Evolutionary conservation across 257 asterid genomes (phyloP).

Genomic region (Penstemon eatonii): DNA sequence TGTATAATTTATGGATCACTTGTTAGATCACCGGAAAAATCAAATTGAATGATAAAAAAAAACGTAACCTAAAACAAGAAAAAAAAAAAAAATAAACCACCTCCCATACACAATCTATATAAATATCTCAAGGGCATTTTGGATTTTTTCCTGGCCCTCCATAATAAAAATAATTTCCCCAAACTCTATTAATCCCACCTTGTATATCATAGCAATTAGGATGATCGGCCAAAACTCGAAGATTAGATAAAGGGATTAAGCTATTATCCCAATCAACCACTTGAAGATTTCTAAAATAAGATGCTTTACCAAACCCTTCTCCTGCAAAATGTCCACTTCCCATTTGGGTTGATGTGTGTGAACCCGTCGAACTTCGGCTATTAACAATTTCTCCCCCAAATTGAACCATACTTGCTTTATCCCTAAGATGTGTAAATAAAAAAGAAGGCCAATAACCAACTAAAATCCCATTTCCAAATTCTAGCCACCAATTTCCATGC

Average conservation of each 20-base stretch:
- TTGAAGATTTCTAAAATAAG: slow-evolving; percentile 54
- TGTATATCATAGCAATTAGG: slow-evolving; percentile 51
- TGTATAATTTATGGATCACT: slow-evolving; percentile 41
- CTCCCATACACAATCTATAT: neutral
- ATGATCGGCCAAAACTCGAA: slow-evolving; percentile 52
- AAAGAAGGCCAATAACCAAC: slow-evolving; percentile 67
- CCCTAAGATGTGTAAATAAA: slow-evolving; percentile 48
- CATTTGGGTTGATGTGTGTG: slow-evolving; percentile 56
- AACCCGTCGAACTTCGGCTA: slow-evolving; percentile 30
- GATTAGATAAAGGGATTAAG: slow-evolving; percentile 49
- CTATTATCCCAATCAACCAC: slow-evolving; percentile 56
- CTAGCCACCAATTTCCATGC: slow-evolving; percentile 71
- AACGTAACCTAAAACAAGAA: slow-evolving; percentile 30
- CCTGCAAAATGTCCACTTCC: slow-evolving; percentile 68
- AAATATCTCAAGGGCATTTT: slow-evolving; percentile 38
- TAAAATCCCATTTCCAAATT: slow-evolving; percentile 51
- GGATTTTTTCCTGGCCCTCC: slow-evolving; percentile 66
- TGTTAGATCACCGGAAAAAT: slow-evolving; percentile 37
- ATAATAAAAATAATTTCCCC: slow-evolving; percentile 60
- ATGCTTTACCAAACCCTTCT: slow-evolving; percentile 60
- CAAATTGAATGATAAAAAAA: slow-evolving; percentile 25
- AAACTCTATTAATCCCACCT: slow-evolving; percentile 49
- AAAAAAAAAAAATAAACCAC: neutral
- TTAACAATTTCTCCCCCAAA: slow-evolving; percentile 59
- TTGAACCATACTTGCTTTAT: slow-evolving; percentile 55